Percentiles rank a stretch among this genome's conserved stretches.
Evolutionary conservation across 306 rosid species (phyloP).

Genomic region (Neltuma alba): DNA sequence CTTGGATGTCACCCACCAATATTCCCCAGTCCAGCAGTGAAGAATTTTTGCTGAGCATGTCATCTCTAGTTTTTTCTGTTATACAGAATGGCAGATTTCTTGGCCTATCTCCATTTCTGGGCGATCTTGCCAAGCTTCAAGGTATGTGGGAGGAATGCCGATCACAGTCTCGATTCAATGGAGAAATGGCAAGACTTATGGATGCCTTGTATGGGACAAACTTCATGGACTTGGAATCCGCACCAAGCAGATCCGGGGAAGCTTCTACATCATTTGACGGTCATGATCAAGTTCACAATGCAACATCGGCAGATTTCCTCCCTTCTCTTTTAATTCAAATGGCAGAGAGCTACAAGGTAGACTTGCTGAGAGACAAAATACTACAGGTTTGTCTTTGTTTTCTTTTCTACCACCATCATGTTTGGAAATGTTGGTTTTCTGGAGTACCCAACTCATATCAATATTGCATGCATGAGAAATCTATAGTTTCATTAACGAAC

Average conservation of each 20-base stretch:
- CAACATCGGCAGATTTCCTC: neutral
- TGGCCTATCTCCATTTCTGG: neutral
- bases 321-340: neutral
- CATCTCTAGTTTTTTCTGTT: neutral
- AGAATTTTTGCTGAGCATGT: neutral
- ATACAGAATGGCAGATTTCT: neutral
- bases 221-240: no score
- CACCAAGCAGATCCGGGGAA: neutral
- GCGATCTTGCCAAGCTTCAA: neutral
- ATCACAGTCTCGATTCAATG: neutral
- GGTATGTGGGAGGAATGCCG: neutral
- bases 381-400: neutral
- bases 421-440: neutral
- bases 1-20: neutral
- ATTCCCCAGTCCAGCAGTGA: neutral
- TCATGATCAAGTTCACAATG: neutral
- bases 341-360: neutral
- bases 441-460: neutral
- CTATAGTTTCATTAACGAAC: neutral
- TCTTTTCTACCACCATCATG: no score
- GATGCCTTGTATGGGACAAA: neutral
- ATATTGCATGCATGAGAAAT: neutral
- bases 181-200: neutral
- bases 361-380: neutral
- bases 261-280: neutral